Evolutionary conservation across 495 filamentous ascomycete genomes (phyloP), one percentile per base, ranked within the genome.

Genomic region (Physcia stellaris): DNA sequence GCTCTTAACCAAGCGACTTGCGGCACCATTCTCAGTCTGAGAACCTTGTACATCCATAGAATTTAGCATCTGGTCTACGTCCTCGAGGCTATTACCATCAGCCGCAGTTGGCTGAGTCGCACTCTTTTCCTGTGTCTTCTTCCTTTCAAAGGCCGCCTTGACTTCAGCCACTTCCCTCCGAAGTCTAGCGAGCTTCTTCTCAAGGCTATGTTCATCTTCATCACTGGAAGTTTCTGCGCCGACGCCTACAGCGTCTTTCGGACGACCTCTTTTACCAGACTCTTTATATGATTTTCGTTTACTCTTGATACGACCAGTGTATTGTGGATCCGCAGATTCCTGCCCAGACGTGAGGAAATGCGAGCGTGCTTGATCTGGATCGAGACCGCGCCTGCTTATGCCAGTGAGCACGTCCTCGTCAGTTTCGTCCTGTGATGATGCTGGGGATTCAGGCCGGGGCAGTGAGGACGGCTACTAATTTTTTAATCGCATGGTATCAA

Each of bases 221-320:
- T 80, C 77, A 41, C 71, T 80, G 6, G 78, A 54, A 40, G 83
- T 75, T 4, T 74, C 79, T 12, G 78, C 60, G 36, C 80, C 75
- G 6, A 70, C 73, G 16, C 37, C 43, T 39, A 67, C 67, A 20
- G 43, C 39, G 2, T 51, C 61, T 32, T 76, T 70, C 49, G 69
- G 67, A 29, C 75, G 69, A 36, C 73, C 69, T 30, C 77, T 71
- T 43, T 78, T 69, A 21, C 65, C 75, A 11, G 79, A 80, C 23
- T 73, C 78, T 47, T 72, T 75, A 62, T 94, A 94, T 23, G 80
- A 80, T 60, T 79, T 80, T 24, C 86, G 70, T 52, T 88, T 90
- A 26, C 67, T 65, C 19, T 66, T 70, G 18, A 94, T 74, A 37
- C 81, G 77, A 57, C 92, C 82, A 2, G 85, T 90, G 58, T 87